phyloP scores from a whole-genome alignment of 2,329 filamentous ascomycete species.

The Botrytis cinerea region DNA sequence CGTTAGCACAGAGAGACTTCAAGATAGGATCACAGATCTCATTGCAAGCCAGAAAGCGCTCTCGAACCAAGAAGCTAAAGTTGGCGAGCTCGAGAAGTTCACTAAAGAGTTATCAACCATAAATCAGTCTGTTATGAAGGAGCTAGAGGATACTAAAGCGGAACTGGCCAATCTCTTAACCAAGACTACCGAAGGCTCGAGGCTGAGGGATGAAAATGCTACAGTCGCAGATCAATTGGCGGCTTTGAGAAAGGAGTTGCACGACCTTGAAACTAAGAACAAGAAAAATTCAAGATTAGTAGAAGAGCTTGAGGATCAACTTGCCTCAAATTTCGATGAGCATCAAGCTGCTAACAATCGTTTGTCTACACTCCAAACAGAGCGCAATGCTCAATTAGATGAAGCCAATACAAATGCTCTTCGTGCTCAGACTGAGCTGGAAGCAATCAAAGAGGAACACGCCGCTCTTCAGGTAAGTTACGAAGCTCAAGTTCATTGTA shows the following conservation, averaged over 20 bases:
- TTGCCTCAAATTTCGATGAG: slow-evolving; percentile 93
- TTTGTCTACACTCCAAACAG: slow-evolving; percentile 76
- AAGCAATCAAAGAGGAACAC: slow-evolving; percentile 68
- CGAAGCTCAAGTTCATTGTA: not conserved
- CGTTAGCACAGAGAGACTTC: slow-evolving; percentile 67
- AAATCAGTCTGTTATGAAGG: slow-evolving; percentile 60
- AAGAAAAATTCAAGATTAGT: slow-evolving; percentile 90
- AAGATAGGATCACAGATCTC: slow-evolving; percentile 60
- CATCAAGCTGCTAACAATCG: slow-evolving; percentile 84
- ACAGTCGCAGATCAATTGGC: slow-evolving; percentile 58
- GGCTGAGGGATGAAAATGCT: slow-evolving; percentile 47
- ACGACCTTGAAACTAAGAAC: slow-evolving; percentile 66
- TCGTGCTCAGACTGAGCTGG: slow-evolving; percentile 68
- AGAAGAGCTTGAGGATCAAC: slow-evolving; percentile 94
- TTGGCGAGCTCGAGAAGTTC: slow-evolving; percentile 57
- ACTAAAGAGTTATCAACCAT: slow-evolving; percentile 57
- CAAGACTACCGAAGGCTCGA: slow-evolving; percentile 48
- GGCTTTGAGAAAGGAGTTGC: slow-evolving; percentile 66
- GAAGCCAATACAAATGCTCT: slow-evolving; percentile 69
- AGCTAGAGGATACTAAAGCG: slow-evolving; percentile 62
- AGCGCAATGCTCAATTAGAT: slow-evolving; percentile 74
- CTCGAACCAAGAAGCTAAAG: slow-evolving; percentile 58
- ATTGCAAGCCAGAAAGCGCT: slow-evolving; percentile 62
- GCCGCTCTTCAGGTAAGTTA: slow-evolving; percentile 62
- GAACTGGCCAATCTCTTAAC: slow-evolving; percentile 56